These are phyloP conservation scores for Colletotrichum noveboracense DNA, from an alignment of 2,329 filamentous ascomycete genomes.

Conservation along the genomic window DNA sequence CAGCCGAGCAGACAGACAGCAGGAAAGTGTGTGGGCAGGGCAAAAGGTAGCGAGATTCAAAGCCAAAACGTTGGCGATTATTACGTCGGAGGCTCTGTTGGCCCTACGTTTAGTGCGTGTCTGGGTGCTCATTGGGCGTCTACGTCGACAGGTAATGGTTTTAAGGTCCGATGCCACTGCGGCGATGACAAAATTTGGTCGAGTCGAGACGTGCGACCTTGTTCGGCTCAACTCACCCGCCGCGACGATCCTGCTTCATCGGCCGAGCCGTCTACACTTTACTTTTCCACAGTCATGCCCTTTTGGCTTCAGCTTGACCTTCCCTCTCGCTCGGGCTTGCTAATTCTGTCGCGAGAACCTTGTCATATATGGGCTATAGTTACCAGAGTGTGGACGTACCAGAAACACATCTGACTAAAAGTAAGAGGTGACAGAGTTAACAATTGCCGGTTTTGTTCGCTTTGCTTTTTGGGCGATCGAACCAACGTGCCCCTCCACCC, in stretches of 20 bases:
- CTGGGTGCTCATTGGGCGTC: not conserved
- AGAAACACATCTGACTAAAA: not conserved
- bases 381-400: not conserved
- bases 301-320: not conserved
- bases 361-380: not conserved
- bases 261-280: not conserved
- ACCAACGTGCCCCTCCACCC: not conserved
- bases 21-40: not conserved
- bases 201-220: not conserved
- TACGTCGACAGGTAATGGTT: not conserved
- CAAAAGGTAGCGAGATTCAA: not conserved
- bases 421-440: not conserved
- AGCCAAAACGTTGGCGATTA: not conserved
- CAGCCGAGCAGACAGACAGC: not conserved
- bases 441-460: not conserved
- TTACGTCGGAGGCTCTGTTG: not conserved
- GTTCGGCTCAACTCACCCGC: not conserved
- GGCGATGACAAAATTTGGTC: not conserved
- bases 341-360: not conserved
- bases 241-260: not conserved
- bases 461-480: not conserved
- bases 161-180: not conserved
- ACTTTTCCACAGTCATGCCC: not conserved
- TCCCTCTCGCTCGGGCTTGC: not conserved
- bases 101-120: not conserved